These are phyloP conservation scores for Colletotrichum eremochloae DNA, from an alignment of 2,329 filamentous ascomycete species.

Conservation along the genomic window DNA sequence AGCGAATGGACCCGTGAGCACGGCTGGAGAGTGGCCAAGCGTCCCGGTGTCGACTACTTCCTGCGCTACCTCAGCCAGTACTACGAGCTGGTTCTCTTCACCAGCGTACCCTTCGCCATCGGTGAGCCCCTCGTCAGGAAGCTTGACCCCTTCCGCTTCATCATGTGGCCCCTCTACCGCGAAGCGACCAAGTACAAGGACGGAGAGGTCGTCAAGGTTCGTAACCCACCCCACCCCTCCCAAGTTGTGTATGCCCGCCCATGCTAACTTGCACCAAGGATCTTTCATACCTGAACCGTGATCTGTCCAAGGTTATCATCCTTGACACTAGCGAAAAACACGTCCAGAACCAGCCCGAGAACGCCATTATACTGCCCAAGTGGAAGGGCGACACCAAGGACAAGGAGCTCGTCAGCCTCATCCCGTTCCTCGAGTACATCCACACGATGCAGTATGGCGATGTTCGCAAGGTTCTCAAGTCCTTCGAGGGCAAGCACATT, in stretches of 20 bases:
- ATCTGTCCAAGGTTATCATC: conserved; percentile 94
- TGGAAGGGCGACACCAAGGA: conserved; percentile 90
- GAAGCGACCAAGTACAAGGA: conserved; percentile 98
- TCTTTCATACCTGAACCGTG: conserved; percentile 96
- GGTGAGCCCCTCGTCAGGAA: conserved; percentile 92
- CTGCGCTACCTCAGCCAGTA: conserved; percentile 96
- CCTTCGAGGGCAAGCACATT: conserved; percentile 90
- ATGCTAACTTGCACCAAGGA: conserved; percentile 69
- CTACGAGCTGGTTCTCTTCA: conserved; percentile 98
- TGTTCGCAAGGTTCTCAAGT: conserved; percentile 86
- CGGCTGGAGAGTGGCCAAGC: conserved; percentile 95
- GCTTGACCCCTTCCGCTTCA: conserved; percentile 93
- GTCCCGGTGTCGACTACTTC: conserved; percentile 97
- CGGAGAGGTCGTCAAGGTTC: conserved; percentile 94
- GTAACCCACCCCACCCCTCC: conserved; percentile 40
- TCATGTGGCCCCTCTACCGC: conserved; percentile 93
- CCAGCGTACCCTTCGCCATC: conserved; percentile 84
- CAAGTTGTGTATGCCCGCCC: background rate
- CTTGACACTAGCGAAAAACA: conserved; percentile 88
- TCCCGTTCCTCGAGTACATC: conserved; percentile 97
- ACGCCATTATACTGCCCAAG: conserved; percentile 90
- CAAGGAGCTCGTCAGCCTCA: conserved; percentile 86
- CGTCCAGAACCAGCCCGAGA: conserved; percentile 92
- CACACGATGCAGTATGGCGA: conserved; percentile 93
- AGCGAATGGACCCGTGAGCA: conserved; percentile 95